Conservation (phyloP, 805 yeast genomes). For the Suhomyces sp. region DNA sequence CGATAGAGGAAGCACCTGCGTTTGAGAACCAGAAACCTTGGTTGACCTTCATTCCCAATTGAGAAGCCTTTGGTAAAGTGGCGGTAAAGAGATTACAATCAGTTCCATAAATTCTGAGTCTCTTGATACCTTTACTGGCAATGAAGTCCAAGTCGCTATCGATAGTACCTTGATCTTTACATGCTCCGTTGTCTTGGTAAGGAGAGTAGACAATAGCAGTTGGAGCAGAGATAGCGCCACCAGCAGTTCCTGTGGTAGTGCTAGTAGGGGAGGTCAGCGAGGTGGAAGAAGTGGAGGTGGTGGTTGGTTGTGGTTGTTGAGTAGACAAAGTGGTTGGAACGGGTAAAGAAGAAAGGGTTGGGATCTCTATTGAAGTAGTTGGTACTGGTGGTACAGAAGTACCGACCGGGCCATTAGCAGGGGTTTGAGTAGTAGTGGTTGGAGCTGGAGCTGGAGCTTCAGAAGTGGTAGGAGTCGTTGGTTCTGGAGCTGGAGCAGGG, state of each 20-base stretch:
- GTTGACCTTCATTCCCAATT: conserved; percentile 67
- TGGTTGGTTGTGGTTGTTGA: conserved; percentile 14
- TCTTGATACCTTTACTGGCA: conserved; percentile 56
- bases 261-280: conserved; percentile 12
- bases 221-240: conserved; percentile 44
- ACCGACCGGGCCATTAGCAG: background rate
- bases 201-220: conserved; percentile 74
- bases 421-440: conserved; percentile 11
- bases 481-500: conserved; percentile 22
- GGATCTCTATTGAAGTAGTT: no score
- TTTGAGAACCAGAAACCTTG: conserved; percentile 83
- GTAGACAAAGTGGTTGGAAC: conserved; percentile 25
- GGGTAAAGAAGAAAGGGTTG: conserved; percentile 13
- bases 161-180: conserved; percentile 61
- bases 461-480: conserved; percentile 16
- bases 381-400: no score
- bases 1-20: conserved; percentile 69
- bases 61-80: conserved; percentile 58
- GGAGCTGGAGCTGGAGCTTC: conserved; percentile 21
- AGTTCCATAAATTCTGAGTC: conserved; percentile 79
- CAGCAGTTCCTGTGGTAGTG: conserved; percentile 10
- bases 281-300: conserved; percentile 11
- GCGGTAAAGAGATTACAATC: conserved; percentile 74
- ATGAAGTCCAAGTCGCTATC: conserved; percentile 58
- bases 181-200: conserved; percentile 62